A percentile compares a stretch with the other conserved stretches of the same genome.
phyloP scores from a whole-genome alignment of 352 stramenopile species.

The Phytophthora nicotianae region DNA sequence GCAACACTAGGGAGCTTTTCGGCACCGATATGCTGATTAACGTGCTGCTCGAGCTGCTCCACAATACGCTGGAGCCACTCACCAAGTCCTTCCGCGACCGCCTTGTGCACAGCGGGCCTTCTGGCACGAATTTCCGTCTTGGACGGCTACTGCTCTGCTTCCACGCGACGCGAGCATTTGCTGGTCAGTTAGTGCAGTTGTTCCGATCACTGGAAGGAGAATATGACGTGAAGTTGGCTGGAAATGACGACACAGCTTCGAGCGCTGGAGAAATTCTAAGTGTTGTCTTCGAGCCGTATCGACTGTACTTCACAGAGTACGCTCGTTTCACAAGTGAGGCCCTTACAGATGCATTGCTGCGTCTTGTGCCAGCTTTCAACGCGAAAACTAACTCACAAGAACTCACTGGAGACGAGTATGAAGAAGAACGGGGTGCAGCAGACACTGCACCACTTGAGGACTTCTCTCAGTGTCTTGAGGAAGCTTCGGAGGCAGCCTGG shows the following conservation, averaged over 20 bases:
- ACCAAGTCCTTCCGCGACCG: conserved; percentile 61
- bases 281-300: conserved; percentile 60
- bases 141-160: conserved; percentile 48
- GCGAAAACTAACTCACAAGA: conserved; percentile 6
- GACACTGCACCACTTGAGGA: conserved; percentile 47
- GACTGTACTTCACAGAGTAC: conserved; percentile 64
- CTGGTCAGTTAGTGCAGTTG: conserved; percentile 46
- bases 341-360: conserved; percentile 45
- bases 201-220: conserved; percentile 46
- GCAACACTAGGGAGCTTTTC: conserved; percentile 56
- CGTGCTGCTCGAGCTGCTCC: conserved; percentile 53
- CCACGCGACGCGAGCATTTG: conserved; percentile 51
- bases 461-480: conserved; percentile 68
- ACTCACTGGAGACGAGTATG: conserved; percentile 15
- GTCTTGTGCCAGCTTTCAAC: conserved; percentile 50
- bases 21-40: conserved; percentile 20
- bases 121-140: conserved; percentile 35
- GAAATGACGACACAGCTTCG: conserved; percentile 3
- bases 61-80: conserved; percentile 56
- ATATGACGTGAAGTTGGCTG: conserved; percentile 15
- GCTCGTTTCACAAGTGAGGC: conserved; percentile 42
- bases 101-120: conserved; percentile 31
- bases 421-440: conserved; percentile 26
- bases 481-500: conserved; percentile 48
- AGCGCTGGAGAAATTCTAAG: conserved; percentile 19